Base-by-base conservation (phyloP, 352 stramenopile genomes). In the Pilasporangium apinafurcum region DNA sequence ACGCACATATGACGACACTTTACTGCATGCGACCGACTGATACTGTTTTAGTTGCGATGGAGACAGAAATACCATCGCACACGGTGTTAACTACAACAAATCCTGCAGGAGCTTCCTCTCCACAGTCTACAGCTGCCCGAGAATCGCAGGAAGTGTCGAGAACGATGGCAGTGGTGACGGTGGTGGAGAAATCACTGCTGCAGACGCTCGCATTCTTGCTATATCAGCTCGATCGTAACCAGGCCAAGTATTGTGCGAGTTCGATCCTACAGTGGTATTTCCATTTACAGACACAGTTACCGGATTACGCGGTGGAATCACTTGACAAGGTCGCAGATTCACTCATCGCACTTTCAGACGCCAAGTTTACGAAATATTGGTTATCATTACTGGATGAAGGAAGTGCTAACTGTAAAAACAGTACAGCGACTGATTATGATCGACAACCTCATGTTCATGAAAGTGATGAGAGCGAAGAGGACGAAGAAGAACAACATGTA, bases 321-420 rank as follows among this genome's bases (percentile, higher is more conserved):
- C 56, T 83, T 25, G 68, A 78, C 30, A 41, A 60, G 27, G 68
- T 76, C 29, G 56, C 60, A 20, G 62, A 77, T 43, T 84, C 73
- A 8, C 63, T 86, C 36, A 62, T 81, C 13, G 62, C 73, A 35
- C 64, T 85, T 20, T 79, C 76, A 10, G 76, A 86, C 42, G 66
- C 59, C 2, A 58, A 83, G 25, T 89, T 89, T 32, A 67, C 59
- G 14, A 64, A 53, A 24, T 89, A 83, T 40, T 89, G 76, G 76
- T 46, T 72, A 5, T 81, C 76, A 28, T 62, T 89, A 3, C 51
- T 84, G 27, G 58, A 81, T 5, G 59, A 76, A 14, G 65, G 76
- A 9, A 53, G 69, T 22, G 64, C 49, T 3, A 32, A 32, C 45
- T 53, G 10, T 32, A 52, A 14, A 26, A 50, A 29, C 38, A 51